A percentile compares a stretch with the other conserved stretches of the same genome.
phyloP scores from a whole-genome alignment of 345 rosid genomes.

The Iberis pinnata region DNA sequence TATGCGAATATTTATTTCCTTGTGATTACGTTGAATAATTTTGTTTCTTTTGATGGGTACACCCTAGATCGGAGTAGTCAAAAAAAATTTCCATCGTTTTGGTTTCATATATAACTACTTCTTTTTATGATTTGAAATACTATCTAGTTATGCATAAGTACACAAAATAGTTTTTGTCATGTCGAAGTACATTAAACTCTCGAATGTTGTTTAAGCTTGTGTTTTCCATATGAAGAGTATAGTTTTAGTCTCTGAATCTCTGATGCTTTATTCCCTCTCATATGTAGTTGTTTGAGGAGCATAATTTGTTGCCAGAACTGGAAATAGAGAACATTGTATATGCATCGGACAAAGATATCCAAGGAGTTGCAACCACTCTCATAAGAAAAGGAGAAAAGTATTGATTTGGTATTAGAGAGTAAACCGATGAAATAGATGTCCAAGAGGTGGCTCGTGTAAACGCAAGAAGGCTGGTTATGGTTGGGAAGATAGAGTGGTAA shows the following conservation, averaged over 20 bases:
- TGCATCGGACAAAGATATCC: constrained; percentile 66
- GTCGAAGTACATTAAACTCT: no score
- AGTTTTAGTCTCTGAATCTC: neutral
- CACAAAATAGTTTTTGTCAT: no score
- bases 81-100: no score
- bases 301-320: constrained; percentile 59
- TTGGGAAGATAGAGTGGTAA: constrained; percentile 75
- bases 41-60: no score
- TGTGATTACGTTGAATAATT: no score
- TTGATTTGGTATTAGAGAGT: constrained; percentile 77
- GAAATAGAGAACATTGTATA: constrained; percentile 77
- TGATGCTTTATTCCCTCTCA: neutral
- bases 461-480: constrained; percentile 68
- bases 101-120: no score
- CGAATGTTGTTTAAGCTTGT: no score
- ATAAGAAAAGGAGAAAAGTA: constrained; percentile 71
- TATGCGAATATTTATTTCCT: no score
- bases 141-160: no score
- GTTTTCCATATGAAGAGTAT: no score
- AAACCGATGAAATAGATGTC: constrained; percentile 93
- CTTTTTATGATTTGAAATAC: no score
- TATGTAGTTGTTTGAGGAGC: constrained; percentile 73
- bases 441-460: constrained; percentile 69
- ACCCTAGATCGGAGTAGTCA: no score
- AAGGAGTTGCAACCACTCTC: constrained; percentile 75